Evolutionary conservation across 495 filamentous ascomycete genomes (phyloP), one percentile per base, ranked within the genome.

Genomic region (Parmelia sp.): DNA sequence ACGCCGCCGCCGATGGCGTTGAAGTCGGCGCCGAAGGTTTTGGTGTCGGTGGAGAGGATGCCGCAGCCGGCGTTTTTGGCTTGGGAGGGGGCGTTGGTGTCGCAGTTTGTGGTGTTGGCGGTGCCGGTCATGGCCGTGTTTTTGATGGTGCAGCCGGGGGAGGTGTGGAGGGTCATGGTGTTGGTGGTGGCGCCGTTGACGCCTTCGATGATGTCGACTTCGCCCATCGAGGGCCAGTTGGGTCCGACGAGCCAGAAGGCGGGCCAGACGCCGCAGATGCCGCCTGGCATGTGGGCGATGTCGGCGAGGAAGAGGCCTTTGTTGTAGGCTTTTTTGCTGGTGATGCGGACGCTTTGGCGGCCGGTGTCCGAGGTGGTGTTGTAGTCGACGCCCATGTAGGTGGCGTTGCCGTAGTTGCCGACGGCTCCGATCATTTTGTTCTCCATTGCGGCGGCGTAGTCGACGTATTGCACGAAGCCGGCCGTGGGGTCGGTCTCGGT

Each of bases 161-260:
- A 78, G 42, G 87, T 90, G 78, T 90, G 87, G 7, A 90, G 78
- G 47, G 86, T 82, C 79, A 89, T 84, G 42, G 81, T 76, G 73
- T 89, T 87, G 36, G 74, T 73, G 40, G 75, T 68, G 19, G 76
- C 71, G 33, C 74, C 69, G 76, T 89, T 88, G 58, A 86, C 85
- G 45, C 86, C 83, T 73, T 91, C 88, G 75, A 92, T 86, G 56
- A 91, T 80, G 63, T 90, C 88, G 68, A 90, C 86, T 71, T 90
- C 87, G 62, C 88, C 88, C 66, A 84, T 77, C n/a, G 72, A 71
- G 31, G 88, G 88, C 88, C 88, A 90, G 76, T 83, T 77, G 40
- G 60, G 65, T 61, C 82, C 83, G 42, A 83, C 72, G 63, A 81
- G 76, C 78, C 80, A 83, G 75, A 84, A 78, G 11, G 84, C 83